Conservation (phyloP, 140 eudicot genomes). For the Cichorium intybus region DNA sequence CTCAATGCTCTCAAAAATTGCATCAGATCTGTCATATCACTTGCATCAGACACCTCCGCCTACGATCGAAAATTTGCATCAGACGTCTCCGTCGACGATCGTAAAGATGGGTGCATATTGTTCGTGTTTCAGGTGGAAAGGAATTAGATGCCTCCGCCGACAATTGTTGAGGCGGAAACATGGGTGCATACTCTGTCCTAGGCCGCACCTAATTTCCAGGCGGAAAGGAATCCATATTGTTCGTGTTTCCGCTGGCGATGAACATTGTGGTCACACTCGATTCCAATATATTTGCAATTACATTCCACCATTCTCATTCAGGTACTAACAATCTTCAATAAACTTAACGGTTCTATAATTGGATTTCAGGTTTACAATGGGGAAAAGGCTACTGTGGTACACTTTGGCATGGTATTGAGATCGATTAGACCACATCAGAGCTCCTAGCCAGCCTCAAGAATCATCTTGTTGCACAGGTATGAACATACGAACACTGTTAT, state of each 20-base stretch:
- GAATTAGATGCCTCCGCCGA: no score
- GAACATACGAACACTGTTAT: no score
- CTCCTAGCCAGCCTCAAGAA: slow-evolving; percentile 47
- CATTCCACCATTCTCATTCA: not conserved
- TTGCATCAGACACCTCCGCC: no score
- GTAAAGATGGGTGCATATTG: no score
- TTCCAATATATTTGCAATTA: slow-evolving; percentile 69
- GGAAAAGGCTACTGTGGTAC: slow-evolving; percentile 99
- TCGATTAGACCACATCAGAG: slow-evolving; percentile 70
- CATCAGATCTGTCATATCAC: no score
- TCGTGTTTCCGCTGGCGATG: slow-evolving; percentile 94
- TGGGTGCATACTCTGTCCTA: slow-evolving; percentile 65
- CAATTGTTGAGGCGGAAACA: no score
- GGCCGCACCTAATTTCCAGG: slow-evolving; percentile 61
- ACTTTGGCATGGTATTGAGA: slow-evolving; percentile 89
- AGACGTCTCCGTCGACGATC: no score
- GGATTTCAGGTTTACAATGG: slow-evolving; percentile 79
- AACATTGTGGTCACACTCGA: slow-evolving; percentile 95
- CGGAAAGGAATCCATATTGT: no score
- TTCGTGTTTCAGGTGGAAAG: no score
- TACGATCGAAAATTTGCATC: no score
- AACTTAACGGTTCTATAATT: not conserved
- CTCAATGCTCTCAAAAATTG: no score
- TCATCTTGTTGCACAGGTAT: slow-evolving; percentile 70
- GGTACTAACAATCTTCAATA: no score